Percentiles rank a stretch among this genome's conserved stretches.
Conservation (phyloP, 1,139 yeast species). For the Saccharomyces uvarum region DNA sequence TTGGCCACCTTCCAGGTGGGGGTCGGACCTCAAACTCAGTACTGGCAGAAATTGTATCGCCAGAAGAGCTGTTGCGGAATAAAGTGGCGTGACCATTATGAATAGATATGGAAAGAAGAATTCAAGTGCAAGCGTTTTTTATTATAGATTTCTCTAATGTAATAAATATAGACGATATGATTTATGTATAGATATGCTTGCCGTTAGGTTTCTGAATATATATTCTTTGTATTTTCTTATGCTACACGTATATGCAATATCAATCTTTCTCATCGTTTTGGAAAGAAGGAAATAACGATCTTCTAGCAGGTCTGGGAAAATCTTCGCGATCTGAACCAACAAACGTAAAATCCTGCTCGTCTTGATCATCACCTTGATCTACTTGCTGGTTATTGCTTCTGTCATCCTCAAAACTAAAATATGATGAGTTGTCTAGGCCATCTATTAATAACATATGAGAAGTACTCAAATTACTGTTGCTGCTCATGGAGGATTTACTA, state of each 20-base stretch:
- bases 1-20: constrained; percentile 60
- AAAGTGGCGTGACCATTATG: not conserved
- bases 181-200: not conserved
- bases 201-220: not conserved
- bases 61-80: constrained; percentile 2
- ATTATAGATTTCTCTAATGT: not conserved
- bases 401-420: constrained; percentile 18
- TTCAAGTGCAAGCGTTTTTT: not conserved
- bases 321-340: not conserved
- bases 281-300: constrained; percentile 10
- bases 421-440: constrained; percentile 13
- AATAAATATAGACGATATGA: not conserved
- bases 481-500: constrained; percentile 9
- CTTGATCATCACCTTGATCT: not conserved
- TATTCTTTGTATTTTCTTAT: not conserved
- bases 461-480: constrained; percentile 11
- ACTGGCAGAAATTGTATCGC: constrained; percentile 22
- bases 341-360: not conserved
- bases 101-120: not conserved
- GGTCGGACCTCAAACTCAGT: constrained; percentile 26
- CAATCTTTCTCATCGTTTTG: constrained; percentile 11
- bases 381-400: constrained; percentile 10
- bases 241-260: not conserved
- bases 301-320: constrained; percentile 10
- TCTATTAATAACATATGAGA: constrained; percentile 15